phyloP scores from a whole-genome alignment of 495 filamentous ascomycete genomes.

The Penicillium tannophilum region DNA sequence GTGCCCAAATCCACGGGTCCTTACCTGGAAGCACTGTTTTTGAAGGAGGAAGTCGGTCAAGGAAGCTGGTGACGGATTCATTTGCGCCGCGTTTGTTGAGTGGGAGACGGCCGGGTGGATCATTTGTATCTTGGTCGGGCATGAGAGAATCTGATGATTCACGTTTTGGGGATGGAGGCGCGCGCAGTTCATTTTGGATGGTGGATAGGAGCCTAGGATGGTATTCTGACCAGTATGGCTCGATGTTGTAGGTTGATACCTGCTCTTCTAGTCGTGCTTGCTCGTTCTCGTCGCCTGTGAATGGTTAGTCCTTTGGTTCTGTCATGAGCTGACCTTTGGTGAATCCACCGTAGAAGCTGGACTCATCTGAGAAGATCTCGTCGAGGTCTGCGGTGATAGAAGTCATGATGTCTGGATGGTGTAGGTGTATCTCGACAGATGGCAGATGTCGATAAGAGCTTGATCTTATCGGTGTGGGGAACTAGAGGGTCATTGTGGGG shows the following conservation, averaged over 20 bases:
- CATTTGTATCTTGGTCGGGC: slow-evolving; percentile 4
- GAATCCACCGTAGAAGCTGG: slow-evolving; percentile 68
- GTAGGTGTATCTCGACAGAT: slow-evolving; percentile 1
- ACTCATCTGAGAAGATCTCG: slow-evolving; percentile 60
- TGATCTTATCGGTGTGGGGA: slow-evolving; percentile 5
- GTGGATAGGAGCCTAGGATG: slow-evolving; percentile 38
- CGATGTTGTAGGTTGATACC: slow-evolving; percentile 44
- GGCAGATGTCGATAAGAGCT: slow-evolving; percentile 1
- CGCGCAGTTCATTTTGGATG: slow-evolving; percentile 22
- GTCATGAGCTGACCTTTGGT: background rate
- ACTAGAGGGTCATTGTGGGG: slow-evolving; percentile 14
- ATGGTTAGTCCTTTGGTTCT: slow-evolving; percentile 16
- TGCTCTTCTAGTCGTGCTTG: slow-evolving; percentile 37
- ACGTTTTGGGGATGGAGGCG: background rate
- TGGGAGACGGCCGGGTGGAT: slow-evolving; percentile 48
- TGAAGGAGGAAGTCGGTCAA: slow-evolving; percentile 65
- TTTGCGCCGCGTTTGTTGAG: slow-evolving; percentile 39
- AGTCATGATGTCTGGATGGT: background rate
- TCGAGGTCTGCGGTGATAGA: background rate
- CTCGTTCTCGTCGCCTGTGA: slow-evolving; percentile 55
- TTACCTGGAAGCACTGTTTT: slow-evolving; percentile 42
- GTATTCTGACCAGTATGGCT: slow-evolving; percentile 46
- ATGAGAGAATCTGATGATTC: background rate
- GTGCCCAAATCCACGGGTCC: slow-evolving; percentile 69
- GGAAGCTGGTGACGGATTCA: slow-evolving; percentile 64